Evolutionary conservation across 352 stramenopile genomes (phyloP).

Genomic region (Globisporangium recalcitrans): DNA sequence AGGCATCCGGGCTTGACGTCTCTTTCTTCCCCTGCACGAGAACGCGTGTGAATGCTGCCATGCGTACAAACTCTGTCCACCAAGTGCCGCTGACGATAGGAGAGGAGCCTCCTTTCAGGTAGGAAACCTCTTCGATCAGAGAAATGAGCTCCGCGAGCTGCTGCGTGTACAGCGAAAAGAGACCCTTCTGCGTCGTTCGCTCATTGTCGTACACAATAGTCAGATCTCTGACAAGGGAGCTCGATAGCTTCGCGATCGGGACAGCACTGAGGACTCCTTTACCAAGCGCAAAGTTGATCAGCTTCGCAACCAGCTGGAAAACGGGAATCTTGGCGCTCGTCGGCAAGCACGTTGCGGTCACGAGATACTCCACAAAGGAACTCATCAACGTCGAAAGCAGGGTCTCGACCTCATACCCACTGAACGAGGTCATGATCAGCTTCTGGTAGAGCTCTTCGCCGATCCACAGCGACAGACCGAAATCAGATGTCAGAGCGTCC

Average conservation of each 20-base stretch:
- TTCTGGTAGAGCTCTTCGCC: conserved; percentile 64
- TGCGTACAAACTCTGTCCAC: conserved; percentile 57
- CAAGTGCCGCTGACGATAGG: conserved; percentile 36
- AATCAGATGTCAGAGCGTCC: conserved; percentile 57
- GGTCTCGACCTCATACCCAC: conserved; percentile 56
- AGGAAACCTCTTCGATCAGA: conserved; percentile 54
- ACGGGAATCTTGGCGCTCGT: conserved; percentile 44
- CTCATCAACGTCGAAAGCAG: conserved; percentile 47
- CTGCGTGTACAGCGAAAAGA: conserved; percentile 65
- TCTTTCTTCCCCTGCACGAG: conserved; percentile 38
- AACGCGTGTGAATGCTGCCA: conserved; percentile 55
- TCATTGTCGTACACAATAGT: conserved; percentile 62
- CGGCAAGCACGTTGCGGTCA: conserved; percentile 29
- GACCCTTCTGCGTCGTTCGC: conserved; percentile 45
- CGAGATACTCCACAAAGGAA: conserved; percentile 44
- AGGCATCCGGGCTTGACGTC: conserved; percentile 28
- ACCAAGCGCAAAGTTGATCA: conserved; percentile 62
- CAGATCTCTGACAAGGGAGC: conserved; percentile 40
- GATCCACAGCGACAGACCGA: conserved; percentile 72
- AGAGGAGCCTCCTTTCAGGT: conserved; percentile 43
- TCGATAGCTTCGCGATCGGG: conserved; percentile 52
- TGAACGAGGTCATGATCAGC: conserved; percentile 41
- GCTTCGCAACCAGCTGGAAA: conserved; percentile 48
- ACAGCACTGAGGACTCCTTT: conserved; percentile 48
- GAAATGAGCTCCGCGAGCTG: conserved; percentile 60